Evolutionary conservation across 2,329 filamentous ascomycete genomes (phyloP).

Genomic region (Cladophialophora chaetospira): DNA sequence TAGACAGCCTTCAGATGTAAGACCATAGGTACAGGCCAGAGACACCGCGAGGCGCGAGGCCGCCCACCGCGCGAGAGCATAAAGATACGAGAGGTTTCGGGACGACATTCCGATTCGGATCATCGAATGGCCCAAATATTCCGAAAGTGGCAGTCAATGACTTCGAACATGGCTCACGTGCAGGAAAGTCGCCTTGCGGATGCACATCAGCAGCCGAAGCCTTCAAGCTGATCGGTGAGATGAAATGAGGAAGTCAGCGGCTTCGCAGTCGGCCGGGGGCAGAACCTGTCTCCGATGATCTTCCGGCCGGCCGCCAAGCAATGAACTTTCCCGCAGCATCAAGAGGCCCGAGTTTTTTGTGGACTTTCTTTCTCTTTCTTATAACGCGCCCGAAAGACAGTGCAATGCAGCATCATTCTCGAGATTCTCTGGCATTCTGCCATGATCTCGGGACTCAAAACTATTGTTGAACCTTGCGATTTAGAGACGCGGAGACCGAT

Average conservation of each 20-base stretch:
- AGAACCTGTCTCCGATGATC: no score
- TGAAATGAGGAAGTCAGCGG: neutral
- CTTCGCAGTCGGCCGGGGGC: neutral
- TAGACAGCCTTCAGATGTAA: no score
- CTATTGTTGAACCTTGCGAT: slow-evolving; percentile 68
- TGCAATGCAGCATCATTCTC: slow-evolving; percentile 71
- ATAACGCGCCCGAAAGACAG: slow-evolving; percentile 82
- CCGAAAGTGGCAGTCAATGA: no score
- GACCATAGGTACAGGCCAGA: no score
- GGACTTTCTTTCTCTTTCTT: slow-evolving; percentile 44
- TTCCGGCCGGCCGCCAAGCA: slow-evolving; percentile 20
- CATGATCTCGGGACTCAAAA: slow-evolving; percentile 54
- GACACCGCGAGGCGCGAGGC: no score
- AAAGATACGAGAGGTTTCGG: no score
- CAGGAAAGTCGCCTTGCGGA: no score
- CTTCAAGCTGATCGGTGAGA: neutral
- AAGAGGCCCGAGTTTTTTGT: slow-evolving; percentile 30
- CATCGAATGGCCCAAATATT: no score
- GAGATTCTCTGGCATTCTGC: slow-evolving; percentile 67
- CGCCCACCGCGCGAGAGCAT: no score
- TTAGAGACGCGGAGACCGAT: slow-evolving; percentile 60
- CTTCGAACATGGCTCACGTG: no score
- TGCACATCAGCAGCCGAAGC: no score
- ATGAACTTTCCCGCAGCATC: neutral
- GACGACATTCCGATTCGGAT: no score